Conservation (phyloP, 75 land plant genomes). For the Selaginella tamariscina region DNA sequence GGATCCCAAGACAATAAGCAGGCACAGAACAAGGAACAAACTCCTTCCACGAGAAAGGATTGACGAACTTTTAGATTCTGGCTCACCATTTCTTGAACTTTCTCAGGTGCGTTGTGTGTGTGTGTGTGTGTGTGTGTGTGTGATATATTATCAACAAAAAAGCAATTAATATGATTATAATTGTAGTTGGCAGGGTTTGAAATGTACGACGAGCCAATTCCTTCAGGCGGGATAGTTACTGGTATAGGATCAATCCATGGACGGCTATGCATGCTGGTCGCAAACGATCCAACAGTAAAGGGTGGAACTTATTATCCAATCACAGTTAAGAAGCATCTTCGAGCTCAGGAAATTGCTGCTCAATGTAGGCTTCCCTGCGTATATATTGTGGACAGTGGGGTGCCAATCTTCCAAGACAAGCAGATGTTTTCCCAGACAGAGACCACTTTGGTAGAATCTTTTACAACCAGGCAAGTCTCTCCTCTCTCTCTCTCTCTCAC, state of each 20-base stretch:
- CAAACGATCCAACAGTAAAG: conserved; percentile 9
- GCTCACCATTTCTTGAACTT: conserved; percentile 13
- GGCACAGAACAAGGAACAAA: neutral
- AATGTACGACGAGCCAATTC: neutral
- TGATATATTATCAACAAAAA: neutral
- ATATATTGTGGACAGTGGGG: conserved; percentile 13
- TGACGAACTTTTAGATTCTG: conserved; percentile 5
- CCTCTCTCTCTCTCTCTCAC: too few species aligned
- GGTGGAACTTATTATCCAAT: conserved; percentile 11
- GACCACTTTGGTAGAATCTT: conserved; percentile 7
- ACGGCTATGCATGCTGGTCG: conserved; percentile 8
- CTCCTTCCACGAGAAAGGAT: conserved; percentile 1
- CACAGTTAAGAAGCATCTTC: conserved; percentile 5
- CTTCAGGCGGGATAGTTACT: neutral
- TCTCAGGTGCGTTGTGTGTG: neutral
- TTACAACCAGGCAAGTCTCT: conserved; percentile 9
- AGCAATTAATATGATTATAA: neutral
- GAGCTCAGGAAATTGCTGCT: neutral
- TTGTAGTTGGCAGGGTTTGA: neutral
- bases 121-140: neutral
- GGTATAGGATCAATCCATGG: conserved; percentile 6
- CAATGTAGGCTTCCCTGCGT: conserved; percentile 10
- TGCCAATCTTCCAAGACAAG: conserved; percentile 8
- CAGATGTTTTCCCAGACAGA: conserved; percentile 11
- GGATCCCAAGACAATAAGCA: neutral